Conservation (phyloP, 257 asterid genomes). For the Phtheirospermum japonicum region DNA sequence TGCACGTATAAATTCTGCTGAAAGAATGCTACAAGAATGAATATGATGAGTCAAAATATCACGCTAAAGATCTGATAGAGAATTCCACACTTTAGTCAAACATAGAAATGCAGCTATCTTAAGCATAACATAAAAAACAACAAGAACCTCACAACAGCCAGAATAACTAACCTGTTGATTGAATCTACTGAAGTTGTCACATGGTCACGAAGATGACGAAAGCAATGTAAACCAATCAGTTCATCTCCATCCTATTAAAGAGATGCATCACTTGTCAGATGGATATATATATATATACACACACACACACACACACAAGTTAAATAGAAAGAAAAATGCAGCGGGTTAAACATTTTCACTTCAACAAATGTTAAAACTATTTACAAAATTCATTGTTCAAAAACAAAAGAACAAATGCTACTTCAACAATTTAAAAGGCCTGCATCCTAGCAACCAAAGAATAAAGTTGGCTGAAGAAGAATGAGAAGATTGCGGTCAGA, state of each 20-base stretch:
- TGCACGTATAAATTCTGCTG: slow-evolving; percentile 93
- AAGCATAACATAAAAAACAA: slow-evolving; percentile 23
- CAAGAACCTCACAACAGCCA: slow-evolving; percentile 20
- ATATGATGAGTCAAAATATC: slow-evolving; percentile 63
- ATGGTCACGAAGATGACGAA: slow-evolving; percentile 87
- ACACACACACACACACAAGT: background rate
- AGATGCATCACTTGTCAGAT: slow-evolving; percentile 16
- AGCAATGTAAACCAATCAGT: slow-evolving; percentile 92
- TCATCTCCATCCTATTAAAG: slow-evolving; percentile 81
- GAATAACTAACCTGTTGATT: slow-evolving; percentile 77
- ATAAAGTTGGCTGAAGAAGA: background rate
- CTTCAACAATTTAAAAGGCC: slow-evolving; percentile 4
- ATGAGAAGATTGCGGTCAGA: background rate
- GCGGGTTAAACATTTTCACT: background rate
- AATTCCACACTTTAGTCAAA: slow-evolving; percentile 18
- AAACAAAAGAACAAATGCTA: slow-evolving; percentile 11
- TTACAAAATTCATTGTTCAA: background rate
- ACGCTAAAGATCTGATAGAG: slow-evolving; percentile 18
- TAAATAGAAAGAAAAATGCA: slow-evolving; percentile 13
- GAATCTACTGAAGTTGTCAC: slow-evolving; percentile 80
- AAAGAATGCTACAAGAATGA: slow-evolving; percentile 97
- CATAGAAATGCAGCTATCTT: slow-evolving; percentile 11
- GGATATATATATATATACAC: too few species aligned
- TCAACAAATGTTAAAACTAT: too few species aligned
- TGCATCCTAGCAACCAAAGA: background rate